Conservation (phyloP, 2,329 filamentous ascomycete genomes). For the Exophiala lecanii-corni region DNA sequence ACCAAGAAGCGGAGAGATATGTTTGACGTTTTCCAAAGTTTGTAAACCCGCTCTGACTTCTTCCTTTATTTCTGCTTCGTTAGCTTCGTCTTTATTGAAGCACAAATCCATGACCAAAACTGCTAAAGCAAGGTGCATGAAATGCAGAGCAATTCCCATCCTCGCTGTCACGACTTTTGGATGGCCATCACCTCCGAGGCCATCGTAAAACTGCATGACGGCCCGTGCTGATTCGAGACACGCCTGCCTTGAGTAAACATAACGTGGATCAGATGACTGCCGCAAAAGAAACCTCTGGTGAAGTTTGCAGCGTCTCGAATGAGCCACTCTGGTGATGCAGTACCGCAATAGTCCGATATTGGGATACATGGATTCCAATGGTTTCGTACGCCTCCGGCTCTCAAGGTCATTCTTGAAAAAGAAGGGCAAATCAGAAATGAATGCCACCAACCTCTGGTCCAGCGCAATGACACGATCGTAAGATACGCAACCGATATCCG, state of each 20-base stretch:
- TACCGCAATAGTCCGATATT: slow-evolving; percentile 33
- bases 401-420: slow-evolving; percentile 35
- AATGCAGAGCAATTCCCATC: slow-evolving; percentile 32
- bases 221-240: slow-evolving; percentile 36
- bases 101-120: slow-evolving; percentile 38
- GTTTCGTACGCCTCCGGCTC: slow-evolving; percentile 26
- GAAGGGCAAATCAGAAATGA: slow-evolving; percentile 29
- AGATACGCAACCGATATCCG: slow-evolving; percentile 27
- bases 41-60: slow-evolving; percentile 36
- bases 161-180: slow-evolving; percentile 15
- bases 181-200: slow-evolving; percentile 31
- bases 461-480: slow-evolving; percentile 35
- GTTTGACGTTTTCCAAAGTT: slow-evolving; percentile 34
- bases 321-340: slow-evolving; percentile 32
- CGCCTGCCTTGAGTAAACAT: slow-evolving; percentile 35
- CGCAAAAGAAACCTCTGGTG: slow-evolving; percentile 37
- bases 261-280: slow-evolving; percentile 31
- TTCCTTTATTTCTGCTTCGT: slow-evolving; percentile 31
- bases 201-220: slow-evolving; percentile 34
- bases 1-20: slow-evolving; percentile 30
- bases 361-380: slow-evolving; percentile 29
- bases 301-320: slow-evolving; percentile 35
- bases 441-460: slow-evolving; percentile 32
- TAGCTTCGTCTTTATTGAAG: slow-evolving; percentile 36
- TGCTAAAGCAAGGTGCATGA: slow-evolving; percentile 38